Evolutionary conservation across 768 basidiomycete species (phyloP).

Genomic region (Tylopilus rubrobrunneus): DNA sequence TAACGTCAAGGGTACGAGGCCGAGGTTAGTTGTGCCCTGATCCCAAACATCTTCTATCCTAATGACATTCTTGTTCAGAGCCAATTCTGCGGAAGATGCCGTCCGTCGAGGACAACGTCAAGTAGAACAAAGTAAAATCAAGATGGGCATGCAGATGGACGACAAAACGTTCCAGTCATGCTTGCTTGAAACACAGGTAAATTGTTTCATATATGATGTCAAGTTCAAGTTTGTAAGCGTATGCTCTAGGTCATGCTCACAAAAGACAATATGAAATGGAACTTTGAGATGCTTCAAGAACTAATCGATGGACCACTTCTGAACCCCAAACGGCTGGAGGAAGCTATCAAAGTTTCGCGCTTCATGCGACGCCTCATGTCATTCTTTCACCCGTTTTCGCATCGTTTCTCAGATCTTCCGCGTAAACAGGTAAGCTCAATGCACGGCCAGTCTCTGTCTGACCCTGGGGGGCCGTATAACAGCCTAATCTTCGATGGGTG

Average conservation of each 20-base stretch:
- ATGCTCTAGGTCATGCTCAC: conserved; percentile 68
- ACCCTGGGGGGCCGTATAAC: background rate
- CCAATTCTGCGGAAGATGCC: conserved; percentile 81
- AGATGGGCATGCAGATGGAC: conserved; percentile 92
- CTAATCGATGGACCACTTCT: conserved; percentile 89
- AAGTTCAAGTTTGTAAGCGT: background rate
- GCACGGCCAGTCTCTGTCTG: background rate
- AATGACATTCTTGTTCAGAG: conserved; percentile 36
- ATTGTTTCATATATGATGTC: conserved; percentile 4
- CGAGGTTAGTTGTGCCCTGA: conserved; percentile 45
- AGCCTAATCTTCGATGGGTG: conserved; percentile 86
- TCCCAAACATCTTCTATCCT: background rate
- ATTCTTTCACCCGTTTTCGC: conserved; percentile 89
- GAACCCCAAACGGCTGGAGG: conserved; percentile 89
- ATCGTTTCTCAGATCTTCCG: conserved; percentile 81
- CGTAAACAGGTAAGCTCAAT: conserved; percentile 51
- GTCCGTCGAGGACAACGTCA: conserved; percentile 85
- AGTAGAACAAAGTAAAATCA: conserved; percentile 85
- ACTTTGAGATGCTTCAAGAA: conserved; percentile 83
- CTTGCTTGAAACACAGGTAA: conserved; percentile 83
- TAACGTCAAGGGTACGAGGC: conserved; percentile 52
- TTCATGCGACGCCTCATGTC: conserved; percentile 88
- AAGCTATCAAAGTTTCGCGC: conserved; percentile 85
- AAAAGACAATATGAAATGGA: conserved; percentile 91
- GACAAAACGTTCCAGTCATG: conserved; percentile 85